Conservation (phyloP, 805 yeast species). For the Candida vartiovaarae region DNA sequence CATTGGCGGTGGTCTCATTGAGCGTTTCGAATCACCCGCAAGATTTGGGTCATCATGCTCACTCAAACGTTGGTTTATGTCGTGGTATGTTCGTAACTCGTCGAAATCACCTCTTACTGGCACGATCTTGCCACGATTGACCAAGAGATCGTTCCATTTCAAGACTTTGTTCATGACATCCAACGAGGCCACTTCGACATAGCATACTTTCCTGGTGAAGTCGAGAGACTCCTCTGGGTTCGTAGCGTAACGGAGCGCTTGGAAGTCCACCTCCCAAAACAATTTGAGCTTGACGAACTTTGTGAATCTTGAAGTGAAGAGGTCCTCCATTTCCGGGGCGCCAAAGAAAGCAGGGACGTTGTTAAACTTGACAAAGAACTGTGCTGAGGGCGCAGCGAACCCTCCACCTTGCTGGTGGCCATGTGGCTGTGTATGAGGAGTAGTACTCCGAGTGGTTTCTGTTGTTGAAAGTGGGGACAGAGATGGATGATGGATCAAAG, state of each 20-base stretch:
- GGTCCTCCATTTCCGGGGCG: constrained; percentile 45
- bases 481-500: constrained; percentile 55
- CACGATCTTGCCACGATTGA: constrained; percentile 27
- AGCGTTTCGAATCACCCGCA: constrained; percentile 2
- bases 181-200: constrained; percentile 49
- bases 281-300: constrained; percentile 52
- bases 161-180: constrained; percentile 49
- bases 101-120: constrained; percentile 20
- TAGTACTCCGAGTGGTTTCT: constrained; percentile 6
- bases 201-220: constrained; percentile 48
- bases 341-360: constrained; percentile 52
- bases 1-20: not conserved
- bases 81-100: constrained; percentile 19
- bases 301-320: constrained; percentile 58
- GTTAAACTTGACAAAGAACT: constrained; percentile 57
- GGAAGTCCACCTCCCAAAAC: constrained; percentile 44
- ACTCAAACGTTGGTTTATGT: constrained; percentile 14
- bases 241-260: constrained; percentile 24
- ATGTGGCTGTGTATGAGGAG: constrained; percentile 1
- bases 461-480: constrained; percentile 32
- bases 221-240: constrained; percentile 17
- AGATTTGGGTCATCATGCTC: constrained; percentile 20
- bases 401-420: not conserved
- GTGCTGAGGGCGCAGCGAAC: constrained; percentile 32
- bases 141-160: constrained; percentile 55